Percentiles rank a stretch among this genome's conserved stretches.
Evolutionary conservation across 108 stramenopile species (phyloP).

Genomic region (Fragilaria radians): DNA sequence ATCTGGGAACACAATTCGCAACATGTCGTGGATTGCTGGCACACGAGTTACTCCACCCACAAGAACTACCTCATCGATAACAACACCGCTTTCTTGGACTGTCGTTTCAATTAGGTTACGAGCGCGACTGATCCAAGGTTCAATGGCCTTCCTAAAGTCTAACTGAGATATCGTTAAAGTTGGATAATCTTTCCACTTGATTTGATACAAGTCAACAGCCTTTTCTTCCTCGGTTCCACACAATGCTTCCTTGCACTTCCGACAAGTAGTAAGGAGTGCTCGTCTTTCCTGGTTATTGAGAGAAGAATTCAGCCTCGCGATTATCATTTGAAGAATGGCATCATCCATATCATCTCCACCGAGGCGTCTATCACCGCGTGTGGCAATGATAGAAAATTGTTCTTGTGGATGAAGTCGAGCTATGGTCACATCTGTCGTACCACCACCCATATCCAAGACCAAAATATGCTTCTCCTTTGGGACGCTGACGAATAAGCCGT

Average conservation of each 20-base stretch:
- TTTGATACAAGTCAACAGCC: constrained; percentile 9
- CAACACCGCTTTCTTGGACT: constrained; percentile 9
- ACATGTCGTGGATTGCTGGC: constrained; percentile 55
- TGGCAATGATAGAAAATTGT: constrained; percentile 50
- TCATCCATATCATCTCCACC: constrained; percentile 84
- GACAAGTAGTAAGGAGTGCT: constrained; percentile 40
- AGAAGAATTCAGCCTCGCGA: not conserved
- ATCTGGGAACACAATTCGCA: constrained; percentile 48
- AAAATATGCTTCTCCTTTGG: constrained; percentile 32
- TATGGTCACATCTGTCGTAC: constrained; percentile 82
- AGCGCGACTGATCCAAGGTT: constrained; percentile 30
- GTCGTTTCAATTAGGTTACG: constrained; percentile 30
- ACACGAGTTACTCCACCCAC: constrained; percentile 76
- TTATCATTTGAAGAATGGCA: constrained; percentile 30
- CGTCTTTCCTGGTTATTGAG: constrained; percentile 20
- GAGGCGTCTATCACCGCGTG: constrained; percentile 51
- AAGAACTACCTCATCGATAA: constrained; percentile 68
- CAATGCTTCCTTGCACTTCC: constrained; percentile 62
- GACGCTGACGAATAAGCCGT: constrained; percentile 56
- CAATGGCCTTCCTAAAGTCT: constrained; percentile 38
- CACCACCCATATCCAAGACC: constrained; percentile 86
- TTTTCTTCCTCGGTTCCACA: constrained; percentile 36
- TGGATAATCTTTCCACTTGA: constrained; percentile 13
- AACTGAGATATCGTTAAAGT: constrained; percentile 19
- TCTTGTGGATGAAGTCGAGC: constrained; percentile 18